Evolutionary conservation across 345 rosid genomes (phyloP), one percentile per base, ranked within the genome.

Genomic region (Fremontodendron californicum): DNA sequence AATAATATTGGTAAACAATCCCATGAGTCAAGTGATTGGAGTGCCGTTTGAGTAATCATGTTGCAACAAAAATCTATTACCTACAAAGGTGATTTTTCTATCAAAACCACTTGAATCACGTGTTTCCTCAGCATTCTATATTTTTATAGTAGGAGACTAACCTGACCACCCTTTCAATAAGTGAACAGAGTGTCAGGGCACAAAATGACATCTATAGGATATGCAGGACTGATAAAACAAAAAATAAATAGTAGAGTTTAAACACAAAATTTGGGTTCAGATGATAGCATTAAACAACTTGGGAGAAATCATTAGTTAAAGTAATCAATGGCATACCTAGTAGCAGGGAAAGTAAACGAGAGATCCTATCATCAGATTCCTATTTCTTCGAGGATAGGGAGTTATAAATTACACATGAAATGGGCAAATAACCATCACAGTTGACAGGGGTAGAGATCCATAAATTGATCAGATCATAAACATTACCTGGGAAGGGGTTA

Each of bases 401-500:
- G 45, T 52, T 9, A 25, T 11, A 42, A 35, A 64, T 7, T 37
- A 8, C 18, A 29, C 6, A 49, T 25, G 7, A 31, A 29, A 29
- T 29, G 13, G 43, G 13, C 13, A 71, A 42, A 54, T 18, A 52
- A 51, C 6, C 23, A 19, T 52, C 31, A 52, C 10, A 61, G 60
- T 46, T 21, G 69, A 40, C 33, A 70, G 55, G 40, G 49, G 64
- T 11, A 65, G 43, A 21, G 29, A 67, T 18, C 6, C 2, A 19
- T 60, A 72, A 13, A 43, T 33, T 64, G 43, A 40, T 51, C 42
- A 49, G n/a, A 37, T 46, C 31, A 18, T 15, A 46, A 78, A 31
- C 10, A 19, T 25, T 74, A 96, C 99, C 98, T 96, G 98, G 35
- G 88, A 84, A 78, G 94, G 96, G 69, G 97, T 93, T 80, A 96